Percentiles rank a stretch among this genome's conserved stretches.
Evolutionary conservation across 805 yeast species (phyloP).

Genomic region (Starmerella gropengiesseri): DNA sequence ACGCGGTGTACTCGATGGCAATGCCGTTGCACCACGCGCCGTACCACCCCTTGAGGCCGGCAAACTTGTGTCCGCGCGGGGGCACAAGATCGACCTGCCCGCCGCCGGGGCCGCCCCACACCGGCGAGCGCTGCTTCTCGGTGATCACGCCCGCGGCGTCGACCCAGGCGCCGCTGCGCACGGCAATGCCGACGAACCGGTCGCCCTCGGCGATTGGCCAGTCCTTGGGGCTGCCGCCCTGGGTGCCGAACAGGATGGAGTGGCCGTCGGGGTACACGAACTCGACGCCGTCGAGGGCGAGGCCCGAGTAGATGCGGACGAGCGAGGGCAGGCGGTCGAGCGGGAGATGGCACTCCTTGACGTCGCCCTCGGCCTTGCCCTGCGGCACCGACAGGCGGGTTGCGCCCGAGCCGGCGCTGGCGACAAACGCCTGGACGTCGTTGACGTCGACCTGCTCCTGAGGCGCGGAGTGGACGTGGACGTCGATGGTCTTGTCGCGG

Average conservation of each 20-base stretch:
- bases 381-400: conserved; percentile 7
- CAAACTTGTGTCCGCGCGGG: conserved; percentile 50
- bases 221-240: conserved; percentile 36
- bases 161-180: conserved; percentile 78
- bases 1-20: conserved; percentile 46
- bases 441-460: conserved; percentile 44
- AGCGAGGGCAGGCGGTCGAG: conserved; percentile 22
- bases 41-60: conserved; percentile 62
- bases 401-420: conserved; percentile 7
- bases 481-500: conserved; percentile 33
- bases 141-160: conserved; percentile 76
- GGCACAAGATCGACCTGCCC: conserved; percentile 48
- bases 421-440: conserved; percentile 35
- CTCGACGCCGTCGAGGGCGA: conserved; percentile 72
- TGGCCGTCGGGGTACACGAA: conserved; percentile 33
- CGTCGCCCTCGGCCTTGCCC: conserved; percentile 23
- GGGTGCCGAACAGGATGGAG: conserved; percentile 29
- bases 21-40: conserved; percentile 65
- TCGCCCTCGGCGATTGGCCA: conserved; percentile 51
- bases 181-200: conserved; percentile 43
- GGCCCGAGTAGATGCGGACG: conserved; percentile 61
- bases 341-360: conserved; percentile 17
- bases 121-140: conserved; percentile 30
- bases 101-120: conserved; percentile 63
- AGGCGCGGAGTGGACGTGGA: conserved; percentile 23